A percentile compares a stretch with the other conserved stretches of the same genome.
These are phyloP conservation scores for Nicotiana benthamiana DNA, from an alignment of 257 asterid genomes.

Conservation along the genomic window DNA sequence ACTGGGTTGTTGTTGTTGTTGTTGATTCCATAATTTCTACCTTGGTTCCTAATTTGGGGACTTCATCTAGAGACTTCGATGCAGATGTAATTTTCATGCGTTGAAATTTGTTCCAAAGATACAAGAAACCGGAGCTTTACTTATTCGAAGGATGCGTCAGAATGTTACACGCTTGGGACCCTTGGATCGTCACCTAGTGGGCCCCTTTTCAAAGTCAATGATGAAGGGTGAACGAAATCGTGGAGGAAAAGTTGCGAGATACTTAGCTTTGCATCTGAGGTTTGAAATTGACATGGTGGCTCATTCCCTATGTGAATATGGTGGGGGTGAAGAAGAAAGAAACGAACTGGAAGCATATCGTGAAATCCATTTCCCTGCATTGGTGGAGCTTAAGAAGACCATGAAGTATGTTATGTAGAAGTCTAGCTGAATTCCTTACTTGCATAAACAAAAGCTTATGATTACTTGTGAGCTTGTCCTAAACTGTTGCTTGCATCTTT, in stretches of 20 bases:
- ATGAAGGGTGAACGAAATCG: slow-evolving; percentile 42
- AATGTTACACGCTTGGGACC: slow-evolving; percentile 65
- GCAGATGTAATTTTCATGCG: slow-evolving; percentile 97
- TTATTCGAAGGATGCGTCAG: slow-evolving; percentile 81
- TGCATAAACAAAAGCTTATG: slow-evolving; percentile 4
- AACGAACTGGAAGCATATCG: slow-evolving; percentile 72
- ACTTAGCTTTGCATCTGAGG: slow-evolving; percentile 87
- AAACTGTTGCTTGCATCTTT: background rate
- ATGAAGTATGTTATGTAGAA: slow-evolving; percentile 39
- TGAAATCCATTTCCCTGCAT: slow-evolving; percentile 71
- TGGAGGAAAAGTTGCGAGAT: slow-evolving; percentile 49
- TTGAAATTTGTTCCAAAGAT: slow-evolving; percentile 86
- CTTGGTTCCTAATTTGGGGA: slow-evolving; percentile 61
- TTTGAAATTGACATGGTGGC: slow-evolving; percentile 99
- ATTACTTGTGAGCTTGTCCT: background rate
- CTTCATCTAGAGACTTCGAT: slow-evolving; percentile 98
- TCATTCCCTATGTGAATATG: slow-evolving; percentile 87
- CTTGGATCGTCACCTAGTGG: slow-evolving; percentile 82
- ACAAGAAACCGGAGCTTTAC: slow-evolving; percentile 84
- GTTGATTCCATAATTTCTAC: slow-evolving; percentile 11
- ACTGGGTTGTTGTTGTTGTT: too few relatives aligned
- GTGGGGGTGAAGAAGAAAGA: slow-evolving; percentile 84
- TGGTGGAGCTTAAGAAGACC: slow-evolving; percentile 53
- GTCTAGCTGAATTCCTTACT: background rate
- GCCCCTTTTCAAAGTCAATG: slow-evolving; percentile 51